Conservation (phyloP, 768 basidiomycete species). For the Leccinum broughii region DNA sequence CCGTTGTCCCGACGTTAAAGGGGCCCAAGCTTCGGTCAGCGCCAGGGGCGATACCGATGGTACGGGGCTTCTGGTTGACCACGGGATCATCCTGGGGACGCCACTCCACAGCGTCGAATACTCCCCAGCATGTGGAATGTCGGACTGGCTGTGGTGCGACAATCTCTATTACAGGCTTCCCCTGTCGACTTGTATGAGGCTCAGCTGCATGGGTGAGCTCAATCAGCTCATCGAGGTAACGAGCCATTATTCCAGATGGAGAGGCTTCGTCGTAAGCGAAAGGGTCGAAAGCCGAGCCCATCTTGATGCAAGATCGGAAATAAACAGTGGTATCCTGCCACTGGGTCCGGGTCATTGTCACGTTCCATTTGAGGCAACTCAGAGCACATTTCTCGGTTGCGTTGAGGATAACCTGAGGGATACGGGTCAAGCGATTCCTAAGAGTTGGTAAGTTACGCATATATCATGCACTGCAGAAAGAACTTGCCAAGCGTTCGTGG, state of each 20-base stretch:
- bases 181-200: background rate
- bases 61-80: constrained; percentile 28
- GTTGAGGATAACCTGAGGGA: constrained; percentile 26
- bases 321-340: constrained; percentile 27
- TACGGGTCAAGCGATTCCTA: constrained; percentile 24
- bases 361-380: constrained; percentile 24
- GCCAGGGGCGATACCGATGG: constrained; percentile 33
- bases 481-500: constrained; percentile 34
- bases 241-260: constrained; percentile 16
- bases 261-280: constrained; percentile 22
- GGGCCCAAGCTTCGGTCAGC: constrained; percentile 7
- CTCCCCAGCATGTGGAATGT: constrained; percentile 6
- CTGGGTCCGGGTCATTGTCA: constrained; percentile 17
- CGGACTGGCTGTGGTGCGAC: constrained; percentile 18
- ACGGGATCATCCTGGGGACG: constrained; percentile 34
- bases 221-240: constrained; percentile 23
- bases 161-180: constrained; percentile 3
- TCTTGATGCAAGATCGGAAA: constrained; percentile 28
- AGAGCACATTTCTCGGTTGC: constrained; percentile 25
- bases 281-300: constrained; percentile 26
- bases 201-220: constrained; percentile 6
- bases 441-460: constrained; percentile 8
- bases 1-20: constrained; percentile 17
- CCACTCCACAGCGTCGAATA: constrained; percentile 25
- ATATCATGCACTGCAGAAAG: background rate